Evolutionary conservation across 192 early-diverging fungal genomes (phyloP), one percentile per base, ranked within the genome.

Genomic region (Coemansia sp.): DNA sequence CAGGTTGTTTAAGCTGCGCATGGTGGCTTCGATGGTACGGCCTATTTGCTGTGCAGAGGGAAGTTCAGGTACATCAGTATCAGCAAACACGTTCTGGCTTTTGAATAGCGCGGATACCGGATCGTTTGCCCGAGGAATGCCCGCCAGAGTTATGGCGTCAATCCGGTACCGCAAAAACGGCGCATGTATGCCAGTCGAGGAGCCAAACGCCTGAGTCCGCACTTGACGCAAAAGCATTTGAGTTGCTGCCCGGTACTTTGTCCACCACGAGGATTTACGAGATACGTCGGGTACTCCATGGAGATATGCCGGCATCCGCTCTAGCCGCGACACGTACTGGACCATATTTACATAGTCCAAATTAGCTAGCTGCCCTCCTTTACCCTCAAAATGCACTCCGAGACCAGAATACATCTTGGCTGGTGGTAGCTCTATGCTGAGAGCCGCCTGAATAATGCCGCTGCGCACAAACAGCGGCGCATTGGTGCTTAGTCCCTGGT

Each of bases 331-430:
- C 16, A 88, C 82, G 19, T 70, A 56, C 15, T 82, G 79, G 14
- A 92, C 79, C 1, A 88, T 89, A 36, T 91, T 92, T 55, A 94
- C 80, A 52, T 93, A 79, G 68, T 98, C 95, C 28, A 94, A 82
- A 65, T 98, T 98, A 13, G 92, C 86, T 38, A 93, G 81, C 66
- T 93, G 91, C 4, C 95, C 95, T 65, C 91, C 91, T 14, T 93
- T 82, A 6, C 95, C 93, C 80, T 89, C 90, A 55, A 88, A 87
- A 59, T 82, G 85, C 44, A 94, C 68, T 13, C 87, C 91, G 19
- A 94, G 50, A 2, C 79, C 79, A 15, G 77, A 71, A 67, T 65
- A 72, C 12, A 37, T 42, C 31, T 84, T 64, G 3, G 74, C 80
- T 10, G 86, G 84, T 20, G 85, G 81, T 64, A 97, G 89, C 62